Evolutionary conservation across 495 filamentous ascomycete species (phyloP).

Genomic region (Penicillium odoratum): DNA sequence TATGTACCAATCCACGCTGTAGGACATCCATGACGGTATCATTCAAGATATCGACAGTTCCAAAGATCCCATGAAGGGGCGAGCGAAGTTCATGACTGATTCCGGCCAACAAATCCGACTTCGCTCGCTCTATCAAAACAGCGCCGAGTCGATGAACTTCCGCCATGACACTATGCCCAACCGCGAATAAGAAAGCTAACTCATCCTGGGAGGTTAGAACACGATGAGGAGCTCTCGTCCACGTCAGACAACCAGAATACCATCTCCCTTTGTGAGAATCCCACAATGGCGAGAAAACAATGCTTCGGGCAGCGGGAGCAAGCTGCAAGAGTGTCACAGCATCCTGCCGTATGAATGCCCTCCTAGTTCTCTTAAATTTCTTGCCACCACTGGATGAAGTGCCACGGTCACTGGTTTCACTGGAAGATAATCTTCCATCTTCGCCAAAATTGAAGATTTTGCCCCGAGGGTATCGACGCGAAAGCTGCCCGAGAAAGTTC

Average conservation of each 20-base stretch:
- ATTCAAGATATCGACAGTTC: slow-evolving; percentile 57
- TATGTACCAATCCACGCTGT: slow-evolving; percentile 55
- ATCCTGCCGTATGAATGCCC: slow-evolving; percentile 13
- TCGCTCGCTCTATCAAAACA: slow-evolving; percentile 46
- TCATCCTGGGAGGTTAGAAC: slow-evolving; percentile 40
- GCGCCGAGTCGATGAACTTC: slow-evolving; percentile 54
- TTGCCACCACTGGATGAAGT: slow-evolving; percentile 8
- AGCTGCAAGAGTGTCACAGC: slow-evolving; percentile 15
- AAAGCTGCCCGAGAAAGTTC: slow-evolving; percentile 11
- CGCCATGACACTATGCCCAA: slow-evolving; percentile 59
- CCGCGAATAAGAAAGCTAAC: slow-evolving; percentile 49
- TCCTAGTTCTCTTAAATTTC: slow-evolving; percentile 17
- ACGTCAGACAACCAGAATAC: slow-evolving; percentile 45
- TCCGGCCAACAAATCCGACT: slow-evolving; percentile 63
- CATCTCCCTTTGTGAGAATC: slow-evolving; percentile 25
- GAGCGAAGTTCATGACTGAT: slow-evolving; percentile 67
- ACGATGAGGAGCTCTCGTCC: slow-evolving; percentile 43
- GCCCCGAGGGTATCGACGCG: slow-evolving; percentile 19
- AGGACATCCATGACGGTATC: slow-evolving; percentile 50
- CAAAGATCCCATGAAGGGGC: slow-evolving; percentile 63
- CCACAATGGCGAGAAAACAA: slow-evolving; percentile 23
- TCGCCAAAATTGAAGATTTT: slow-evolving; percentile 23
- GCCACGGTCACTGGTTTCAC: slow-evolving; percentile 13
- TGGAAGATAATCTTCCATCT: slow-evolving; percentile 18
- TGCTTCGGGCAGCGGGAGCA: slow-evolving; percentile 19